Evolutionary conservation across 306 rosid genomes (phyloP).

Genomic region (Amphicarpaea edgeworthii): DNA sequence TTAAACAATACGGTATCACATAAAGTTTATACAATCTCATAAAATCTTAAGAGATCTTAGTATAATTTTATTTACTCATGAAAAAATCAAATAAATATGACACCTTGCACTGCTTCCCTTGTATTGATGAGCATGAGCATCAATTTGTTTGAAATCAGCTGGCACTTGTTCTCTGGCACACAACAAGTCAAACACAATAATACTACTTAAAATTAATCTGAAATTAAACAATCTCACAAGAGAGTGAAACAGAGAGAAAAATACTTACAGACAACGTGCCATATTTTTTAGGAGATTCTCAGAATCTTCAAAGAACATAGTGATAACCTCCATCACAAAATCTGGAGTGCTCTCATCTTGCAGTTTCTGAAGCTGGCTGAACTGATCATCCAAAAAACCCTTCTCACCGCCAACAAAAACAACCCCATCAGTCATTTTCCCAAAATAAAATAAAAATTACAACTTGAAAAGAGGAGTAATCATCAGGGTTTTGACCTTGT

Average conservation of each 20-base stretch:
- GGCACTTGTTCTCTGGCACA: conserved; percentile 62
- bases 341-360: conserved; percentile 78
- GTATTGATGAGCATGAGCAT: conserved; percentile 78
- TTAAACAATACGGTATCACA: conserved; percentile 4
- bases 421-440: too few species aligned
- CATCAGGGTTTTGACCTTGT: conserved; percentile 2
- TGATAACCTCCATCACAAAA: conserved; percentile 79
- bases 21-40: too few species aligned
- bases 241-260: not conserved
- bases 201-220: not conserved
- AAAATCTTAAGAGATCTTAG: too few species aligned
- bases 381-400: conserved; percentile 83
- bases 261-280: conserved; percentile 66
- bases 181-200: conserved; percentile 33
- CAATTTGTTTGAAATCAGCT: conserved; percentile 75
- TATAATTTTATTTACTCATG: too few species aligned
- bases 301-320: conserved; percentile 81
- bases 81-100: too few species aligned
- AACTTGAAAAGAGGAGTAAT: not conserved
- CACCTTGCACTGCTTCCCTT: conserved; percentile 92
- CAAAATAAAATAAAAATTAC: not conserved
- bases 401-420: conserved; percentile 40
- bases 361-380: conserved; percentile 72
- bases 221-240: not conserved
- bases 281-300: conserved; percentile 67